These are phyloP conservation scores for Macrolepiota fuliginosa DNA, from an alignment of 768 basidiomycete genomes.

Conservation along the genomic window DNA sequence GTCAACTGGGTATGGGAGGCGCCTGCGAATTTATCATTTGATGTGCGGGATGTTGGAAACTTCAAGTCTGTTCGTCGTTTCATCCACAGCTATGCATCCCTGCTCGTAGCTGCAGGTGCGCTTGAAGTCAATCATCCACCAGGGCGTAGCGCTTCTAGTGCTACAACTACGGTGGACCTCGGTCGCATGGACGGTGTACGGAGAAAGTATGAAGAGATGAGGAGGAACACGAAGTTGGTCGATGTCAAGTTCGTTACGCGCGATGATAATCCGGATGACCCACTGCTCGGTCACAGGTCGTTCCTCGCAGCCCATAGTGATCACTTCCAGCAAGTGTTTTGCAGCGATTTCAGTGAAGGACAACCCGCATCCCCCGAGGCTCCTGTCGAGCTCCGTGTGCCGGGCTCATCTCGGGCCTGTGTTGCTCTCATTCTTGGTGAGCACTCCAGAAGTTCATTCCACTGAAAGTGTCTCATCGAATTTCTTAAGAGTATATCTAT, in stretches of 20 bases:
- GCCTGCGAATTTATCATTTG: slow-evolving; percentile 9
- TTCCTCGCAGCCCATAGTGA: slow-evolving; percentile 11
- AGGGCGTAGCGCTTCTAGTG: background rate
- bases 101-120: slow-evolving; percentile 12
- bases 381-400: background rate
- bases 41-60: slow-evolving; percentile 9
- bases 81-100: background rate
- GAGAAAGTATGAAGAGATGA: slow-evolving; percentile 8
- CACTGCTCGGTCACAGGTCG: slow-evolving; percentile 10
- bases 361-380: background rate
- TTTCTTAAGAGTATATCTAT: slow-evolving; percentile 4
- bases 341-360: slow-evolving; percentile 6
- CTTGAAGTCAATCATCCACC: slow-evolving; percentile 9
- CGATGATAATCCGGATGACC: background rate
- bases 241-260: slow-evolving; percentile 10
- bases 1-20: slow-evolving; percentile 9
- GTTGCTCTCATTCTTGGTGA: slow-evolving; percentile 6
- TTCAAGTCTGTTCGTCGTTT: slow-evolving; percentile 12
- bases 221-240: slow-evolving; percentile 1
- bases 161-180: background rate
- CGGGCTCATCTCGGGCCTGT: background rate
- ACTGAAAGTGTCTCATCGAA: background rate
- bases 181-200: background rate
- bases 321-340: slow-evolving; percentile 8
- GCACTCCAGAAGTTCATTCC: background rate